These are phyloP conservation scores for Amanita inopinata DNA, from an alignment of 768 basidiomycete species.

Conservation along the genomic window DNA sequence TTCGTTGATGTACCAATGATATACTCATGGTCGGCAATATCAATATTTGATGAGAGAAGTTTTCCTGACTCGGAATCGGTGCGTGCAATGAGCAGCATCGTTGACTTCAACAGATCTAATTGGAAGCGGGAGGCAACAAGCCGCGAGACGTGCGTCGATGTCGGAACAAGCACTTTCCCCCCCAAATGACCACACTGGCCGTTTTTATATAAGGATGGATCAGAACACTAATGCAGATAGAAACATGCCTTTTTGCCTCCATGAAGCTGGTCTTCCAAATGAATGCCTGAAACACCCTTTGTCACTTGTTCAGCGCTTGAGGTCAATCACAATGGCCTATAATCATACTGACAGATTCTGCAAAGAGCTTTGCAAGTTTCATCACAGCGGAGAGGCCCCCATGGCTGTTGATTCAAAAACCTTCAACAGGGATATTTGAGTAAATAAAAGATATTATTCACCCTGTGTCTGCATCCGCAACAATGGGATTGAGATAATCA, in stretches of 20 bases:
- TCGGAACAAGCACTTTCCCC: conserved; percentile 89
- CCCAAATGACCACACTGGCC: conserved; percentile 75
- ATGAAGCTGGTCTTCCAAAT: conserved; percentile 90
- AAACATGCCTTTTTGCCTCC: conserved; percentile 76
- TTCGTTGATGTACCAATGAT: conserved; percentile 51
- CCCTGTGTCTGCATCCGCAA: conserved; percentile 95
- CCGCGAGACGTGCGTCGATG: conserved; percentile 77
- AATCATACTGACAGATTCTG: conserved; percentile 58
- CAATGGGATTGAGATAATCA: conserved; percentile 87
- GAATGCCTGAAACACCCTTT: conserved; percentile 81
- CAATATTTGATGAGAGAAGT: conserved; percentile 77
- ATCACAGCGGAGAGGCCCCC: conserved; percentile 90
- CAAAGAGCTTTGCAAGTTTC: conserved; percentile 90
- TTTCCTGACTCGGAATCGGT: conserved; percentile 87
- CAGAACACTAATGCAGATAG: background rate
- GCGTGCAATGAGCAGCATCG: conserved; percentile 84
- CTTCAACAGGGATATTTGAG: conserved; percentile 1
- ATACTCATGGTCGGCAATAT: conserved; percentile 73
- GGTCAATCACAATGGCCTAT: background rate
- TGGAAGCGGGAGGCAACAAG: conserved; percentile 84
- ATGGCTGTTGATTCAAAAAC: conserved; percentile 45
- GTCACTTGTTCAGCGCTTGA: background rate
- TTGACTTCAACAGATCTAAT: conserved; percentile 80
- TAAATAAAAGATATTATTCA: conserved; percentile 22
- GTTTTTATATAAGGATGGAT: conserved; percentile 8